Base-by-base conservation (phyloP, 2,329 filamentous ascomycete genomes). In the Trichoderma guizhouense region DNA sequence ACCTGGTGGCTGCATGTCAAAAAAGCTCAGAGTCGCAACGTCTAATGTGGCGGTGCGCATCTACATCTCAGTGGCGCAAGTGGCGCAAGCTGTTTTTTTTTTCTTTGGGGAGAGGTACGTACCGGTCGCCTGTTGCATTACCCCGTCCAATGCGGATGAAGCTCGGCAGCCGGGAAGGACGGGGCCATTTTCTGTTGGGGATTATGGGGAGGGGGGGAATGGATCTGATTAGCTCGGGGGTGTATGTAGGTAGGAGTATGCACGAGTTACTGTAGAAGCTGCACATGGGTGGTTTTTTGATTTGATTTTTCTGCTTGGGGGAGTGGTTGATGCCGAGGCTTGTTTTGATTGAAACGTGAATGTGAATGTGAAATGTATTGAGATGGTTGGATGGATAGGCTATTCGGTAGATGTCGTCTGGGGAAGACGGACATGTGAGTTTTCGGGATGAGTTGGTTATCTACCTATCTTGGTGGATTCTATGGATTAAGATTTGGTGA, bases 151-250 rank as follows among this genome's bases (percentile, higher is more conserved):
- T 39, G 32, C 30, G 24, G 26, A 47, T 34, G 43, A 51, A 51
- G 47, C 62, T 53, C 43, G 62, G 26, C 47, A 65, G 26, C 62
- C 11, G 24, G 62, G 39, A 28, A n/a, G 26, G 28, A 32, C 58
- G 34, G 58, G 55, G 55, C 26, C 53, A 57, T 18, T 71, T 71
- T 71, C 68, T 71, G 68, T 71, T 71, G 68, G 68, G 68, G 60
- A 65, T 53, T 53, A 28, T 34, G 60, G 51, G 15, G 47, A 24
- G 60, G 32, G 58, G 30, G 5, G 15, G 5, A 43, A 11, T 63
- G 21, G 21, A 43, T 47, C 24, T 34, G 58, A 34, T 61, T 36
- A 32, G 32, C 4, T 60, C 18, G 57, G 57, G 15, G n/a, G 28
- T 60, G 28, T 8, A 18, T 11, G 55, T 28, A 8, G n/a, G n/a